Base-by-base conservation (phyloP, 225 moss, liverwort and hornwort genomes). In the Anthoceros angustus region DNA sequence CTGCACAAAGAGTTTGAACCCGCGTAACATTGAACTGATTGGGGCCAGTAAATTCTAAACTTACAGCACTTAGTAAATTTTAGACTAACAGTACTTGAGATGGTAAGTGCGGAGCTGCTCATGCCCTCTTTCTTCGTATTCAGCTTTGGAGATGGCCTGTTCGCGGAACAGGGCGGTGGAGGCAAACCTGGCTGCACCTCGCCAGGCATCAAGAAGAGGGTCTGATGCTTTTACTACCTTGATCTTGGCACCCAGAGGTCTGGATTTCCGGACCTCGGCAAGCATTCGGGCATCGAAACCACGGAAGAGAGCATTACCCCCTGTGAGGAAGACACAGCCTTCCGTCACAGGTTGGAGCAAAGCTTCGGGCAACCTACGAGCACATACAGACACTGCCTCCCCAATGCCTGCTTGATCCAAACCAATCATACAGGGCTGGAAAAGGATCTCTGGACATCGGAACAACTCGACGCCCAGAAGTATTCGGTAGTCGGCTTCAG, bases 51-150 rank as follows among this genome's bases (percentile, higher is more conserved):
- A 4, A 32, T 4, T 32, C 32, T 32, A 32, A 1, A 32, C 2
- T 1, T 1, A 32, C 32, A 32, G 32, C 4, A 32, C 32, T 32
- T 1, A 32, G 32, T 32, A 48, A 48, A 48, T 48, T 0, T 48
- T 12, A 12, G 55, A 5, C 23, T 20, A 55, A 18, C 79, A 84
- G 78, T 94, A 94, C 62, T 75, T 76, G 25, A 88, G 73, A 48
- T 80, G 83, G 77, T 94, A 79, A 63, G 88, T 87, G 48, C 90
- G 78, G 80, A 94, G 72, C 90, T 87, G 85, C 42, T 94, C 94
- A 23, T 78, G 83, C 42, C 90, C 90, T 62, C 83, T 85, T 74
- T 88, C 87, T 55, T 90, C 90, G 42, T 84, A 90, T 25, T 94
- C 94, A 16, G 84, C 74, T 79, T 82, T 90, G 0, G 86, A 80